Conservation (phyloP, 23 red algal species). For the Gracilaria domingensis region DNA sequence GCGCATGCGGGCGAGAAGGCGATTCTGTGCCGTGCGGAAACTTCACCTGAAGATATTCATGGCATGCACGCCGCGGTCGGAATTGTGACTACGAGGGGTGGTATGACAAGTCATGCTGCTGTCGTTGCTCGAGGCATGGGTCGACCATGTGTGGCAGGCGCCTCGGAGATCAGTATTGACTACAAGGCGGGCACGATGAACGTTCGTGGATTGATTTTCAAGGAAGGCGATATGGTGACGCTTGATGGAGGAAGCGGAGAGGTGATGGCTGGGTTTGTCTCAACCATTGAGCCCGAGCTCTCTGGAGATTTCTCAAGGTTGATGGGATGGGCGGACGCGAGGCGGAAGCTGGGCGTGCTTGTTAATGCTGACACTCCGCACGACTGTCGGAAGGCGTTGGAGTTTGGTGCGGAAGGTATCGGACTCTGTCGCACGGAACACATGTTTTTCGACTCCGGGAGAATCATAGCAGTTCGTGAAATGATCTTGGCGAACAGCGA, state of each 20-base stretch:
- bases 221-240: conserved; percentile 50
- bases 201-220: conserved; percentile 31
- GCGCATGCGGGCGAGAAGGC: conserved; percentile 33
- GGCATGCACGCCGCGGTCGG: conserved; percentile 62
- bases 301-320: conserved; percentile 42
- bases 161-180: conserved; percentile 48
- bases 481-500: conserved; percentile 59
- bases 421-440: conserved; percentile 74
- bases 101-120: conserved; percentile 64
- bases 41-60: conserved; percentile 63
- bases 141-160: conserved; percentile 52
- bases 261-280: conserved; percentile 33
- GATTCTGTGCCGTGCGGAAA: conserved; percentile 52
- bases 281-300: conserved; percentile 44
- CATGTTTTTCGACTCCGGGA: conserved; percentile 68
- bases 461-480: conserved; percentile 59
- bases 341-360: conserved; percentile 45
- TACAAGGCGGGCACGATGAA: conserved; percentile 25
- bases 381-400: conserved; percentile 48
- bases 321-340: conserved; percentile 58
- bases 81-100: conserved; percentile 51
- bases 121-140: conserved; percentile 64
- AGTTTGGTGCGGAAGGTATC: conserved; percentile 64
- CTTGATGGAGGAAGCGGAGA: conserved; percentile 65
- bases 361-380: conserved; percentile 62